Conservation (phyloP, 371 early-diverging fungal species). For the Mortierella sp. region DNA sequence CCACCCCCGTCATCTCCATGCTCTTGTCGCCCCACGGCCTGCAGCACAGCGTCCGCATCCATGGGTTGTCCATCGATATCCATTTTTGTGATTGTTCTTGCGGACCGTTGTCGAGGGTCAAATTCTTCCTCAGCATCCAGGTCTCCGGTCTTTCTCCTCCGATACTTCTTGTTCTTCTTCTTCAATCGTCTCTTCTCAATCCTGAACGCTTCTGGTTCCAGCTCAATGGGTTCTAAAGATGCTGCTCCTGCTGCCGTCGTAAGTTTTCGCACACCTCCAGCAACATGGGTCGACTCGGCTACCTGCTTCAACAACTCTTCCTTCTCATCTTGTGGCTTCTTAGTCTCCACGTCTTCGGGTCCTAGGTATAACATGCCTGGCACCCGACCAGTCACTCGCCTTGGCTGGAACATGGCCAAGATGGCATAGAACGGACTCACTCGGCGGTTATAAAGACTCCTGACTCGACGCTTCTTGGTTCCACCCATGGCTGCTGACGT, state of each 20-base stretch:
- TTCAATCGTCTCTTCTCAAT: neutral
- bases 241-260: too few relatives aligned
- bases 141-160: neutral
- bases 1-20: neutral
- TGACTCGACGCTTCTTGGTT: slow-evolving; percentile 30
- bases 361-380: slow-evolving; percentile 29
- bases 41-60: neutral
- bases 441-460: slow-evolving; percentile 45
- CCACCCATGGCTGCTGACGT: slow-evolving; percentile 22
- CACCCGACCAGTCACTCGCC: slow-evolving; percentile 15
- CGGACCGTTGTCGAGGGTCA: neutral
- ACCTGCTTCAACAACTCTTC: neutral
- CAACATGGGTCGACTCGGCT: neutral
- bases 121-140: neutral
- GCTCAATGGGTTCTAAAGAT: too few relatives aligned
- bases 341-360: slow-evolving; percentile 1
- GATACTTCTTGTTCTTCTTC: neutral
- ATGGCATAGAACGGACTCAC: slow-evolving; percentile 52
- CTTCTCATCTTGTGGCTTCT: neutral
- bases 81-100: neutral
- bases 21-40: neutral
- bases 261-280: neutral
- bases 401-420: slow-evolving; percentile 37
- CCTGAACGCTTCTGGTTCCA: neutral
- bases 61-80: slow-evolving; percentile 3